Evolutionary conservation across 2,329 filamentous ascomycete genomes (phyloP), one percentile per base, ranked within the genome.

Genomic region (Lecanicillium sp.): DNA sequence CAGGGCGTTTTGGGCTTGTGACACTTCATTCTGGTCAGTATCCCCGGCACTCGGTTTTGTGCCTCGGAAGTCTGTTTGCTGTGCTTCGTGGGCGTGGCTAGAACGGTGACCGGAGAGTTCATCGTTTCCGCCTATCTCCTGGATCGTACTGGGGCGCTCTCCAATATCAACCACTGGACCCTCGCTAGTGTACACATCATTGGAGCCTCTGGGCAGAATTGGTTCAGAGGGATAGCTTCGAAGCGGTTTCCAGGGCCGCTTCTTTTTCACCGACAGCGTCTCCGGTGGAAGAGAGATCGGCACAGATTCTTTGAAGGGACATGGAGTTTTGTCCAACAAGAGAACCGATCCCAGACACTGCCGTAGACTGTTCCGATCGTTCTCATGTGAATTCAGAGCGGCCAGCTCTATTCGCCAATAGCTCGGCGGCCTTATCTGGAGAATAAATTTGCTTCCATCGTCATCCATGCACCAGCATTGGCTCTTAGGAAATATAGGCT

Each of bases 391-490:
- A 0, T 78, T 78, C 29, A 73, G 73, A 14, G 81, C 76, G 0
- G 89, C 87, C 5, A 96, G 69, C 61, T 96, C 90, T 58, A 96
- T 93, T 54, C 90, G 83, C 77, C 93, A 95, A 64, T 93, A 96
- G 36, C 86, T 84, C 24, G 90, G 84, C 37, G 84, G 80, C 19
- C 89, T 77, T 54, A 94, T 88, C 55, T 90, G 86, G 51, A 96
- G 70, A n/a, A 95, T 86, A 56, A 95, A 95, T 56, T 84, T 78
- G 64, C 73, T 89, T 33, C 85, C 85, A 48, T 83, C 78, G 49
- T 88, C 86, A 63, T 94, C 87, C 26, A 96, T 86, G 63, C 87
- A 94, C 90, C 90, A 96, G 62, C 87, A 94, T 66, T 95, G 90
- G 50, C 89, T 94, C 63, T 88, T 88, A 20, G 87, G 88, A 44